phyloP scores from a whole-genome alignment of 495 filamentous ascomycete species.

The Trichodelitschia bisporula region DNA sequence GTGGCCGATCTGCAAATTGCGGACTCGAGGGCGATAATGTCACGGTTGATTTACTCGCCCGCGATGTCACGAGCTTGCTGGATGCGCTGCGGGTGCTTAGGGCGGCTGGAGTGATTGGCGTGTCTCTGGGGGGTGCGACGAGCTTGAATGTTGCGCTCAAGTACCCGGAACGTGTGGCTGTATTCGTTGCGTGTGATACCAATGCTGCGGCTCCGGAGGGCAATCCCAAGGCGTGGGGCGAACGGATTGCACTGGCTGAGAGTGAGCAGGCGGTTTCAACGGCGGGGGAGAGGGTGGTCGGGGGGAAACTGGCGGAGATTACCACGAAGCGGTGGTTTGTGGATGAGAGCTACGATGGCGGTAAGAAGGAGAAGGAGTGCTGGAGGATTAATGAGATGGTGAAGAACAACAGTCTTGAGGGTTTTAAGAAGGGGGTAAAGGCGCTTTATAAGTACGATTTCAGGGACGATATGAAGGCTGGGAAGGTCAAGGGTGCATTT shows the following conservation, averaged over 20 bases:
- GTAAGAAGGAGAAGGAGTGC: constrained; percentile 20
- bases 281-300: constrained; percentile 27
- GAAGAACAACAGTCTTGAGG: constrained; percentile 34
- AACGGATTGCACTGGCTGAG: constrained; percentile 45
- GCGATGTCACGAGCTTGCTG: constrained; percentile 28
- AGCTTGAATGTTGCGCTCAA: constrained; percentile 42
- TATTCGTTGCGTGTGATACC: constrained; percentile 56
- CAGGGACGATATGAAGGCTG: constrained; percentile 30
- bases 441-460: constrained; percentile 60
- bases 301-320: constrained; percentile 30
- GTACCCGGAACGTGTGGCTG: constrained; percentile 29
- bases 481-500: constrained; percentile 34
- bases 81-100: constrained; percentile 12
- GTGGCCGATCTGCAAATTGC: constrained; percentile 28
- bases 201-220: constrained; percentile 38
- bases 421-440: constrained; percentile 42
- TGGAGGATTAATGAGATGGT: constrained; percentile 34
- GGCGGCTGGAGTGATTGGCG: constrained; percentile 30
- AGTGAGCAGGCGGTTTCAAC: constrained; percentile 20
- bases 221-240: constrained; percentile 52
- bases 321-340: constrained; percentile 61
- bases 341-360: constrained; percentile 27
- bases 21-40: constrained; percentile 35
- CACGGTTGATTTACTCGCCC: constrained; percentile 37
- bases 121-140: constrained; percentile 56